Percentiles rank a stretch among this genome's conserved stretches.
Conservation (phyloP, 106 monocot species). For the Acorus calamus region DNA sequence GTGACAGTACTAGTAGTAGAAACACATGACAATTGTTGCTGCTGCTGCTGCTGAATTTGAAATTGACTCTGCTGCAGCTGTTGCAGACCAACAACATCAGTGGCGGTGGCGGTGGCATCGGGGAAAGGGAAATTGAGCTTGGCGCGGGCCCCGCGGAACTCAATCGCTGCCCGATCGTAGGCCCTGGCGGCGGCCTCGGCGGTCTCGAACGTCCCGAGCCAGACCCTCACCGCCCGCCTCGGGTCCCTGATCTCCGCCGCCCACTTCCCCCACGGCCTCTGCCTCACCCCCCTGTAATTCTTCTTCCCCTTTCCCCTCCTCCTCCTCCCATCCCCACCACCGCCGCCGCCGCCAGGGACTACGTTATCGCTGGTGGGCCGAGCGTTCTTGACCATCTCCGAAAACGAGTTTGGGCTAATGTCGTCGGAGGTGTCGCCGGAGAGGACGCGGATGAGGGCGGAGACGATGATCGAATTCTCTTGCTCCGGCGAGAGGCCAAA, state of each 20-base stretch:
- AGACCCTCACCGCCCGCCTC: constrained; percentile 31
- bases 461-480: constrained; percentile 37
- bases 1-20: too few relatives aligned
- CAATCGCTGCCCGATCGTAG: constrained; percentile 46
- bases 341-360: background rate
- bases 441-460: constrained; percentile 36
- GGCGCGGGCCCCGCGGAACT: constrained; percentile 49
- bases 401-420: too few relatives aligned
- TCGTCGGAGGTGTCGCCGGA: constrained; percentile 15
- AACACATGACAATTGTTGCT: too few relatives aligned
- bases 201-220: constrained; percentile 56
- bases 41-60: background rate
- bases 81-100: too few relatives aligned
- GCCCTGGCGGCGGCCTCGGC: constrained; percentile 57
- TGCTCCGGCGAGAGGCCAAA: constrained; percentile 12
- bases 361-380: background rate
- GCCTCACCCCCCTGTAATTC: constrained; percentile 51
- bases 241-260: constrained; percentile 85
- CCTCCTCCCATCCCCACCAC: background rate
- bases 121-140: constrained; percentile 57
- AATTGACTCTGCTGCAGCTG: background rate
- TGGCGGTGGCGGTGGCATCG: background rate
- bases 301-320: constrained; percentile 24
- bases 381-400: too few relatives aligned
- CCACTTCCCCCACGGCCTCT: constrained; percentile 81